Base-by-base conservation (phyloP, 2,329 filamentous ascomycete species). In the Fusarium austroafricanum region DNA sequence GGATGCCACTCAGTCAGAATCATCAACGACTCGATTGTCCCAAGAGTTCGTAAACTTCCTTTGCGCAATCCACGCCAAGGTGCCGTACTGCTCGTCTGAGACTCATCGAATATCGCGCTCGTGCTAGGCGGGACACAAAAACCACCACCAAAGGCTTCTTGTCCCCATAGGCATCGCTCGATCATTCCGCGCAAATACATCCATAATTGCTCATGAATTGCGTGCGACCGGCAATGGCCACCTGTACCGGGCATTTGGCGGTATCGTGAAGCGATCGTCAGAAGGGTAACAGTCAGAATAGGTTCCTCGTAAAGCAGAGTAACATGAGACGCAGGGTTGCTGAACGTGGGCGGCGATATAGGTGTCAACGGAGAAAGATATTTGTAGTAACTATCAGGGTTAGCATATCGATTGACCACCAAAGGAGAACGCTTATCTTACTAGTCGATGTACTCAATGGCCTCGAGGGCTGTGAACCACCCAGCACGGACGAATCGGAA, bases 1-100 rank as follows among this genome's bases (percentile, higher is more conserved):
- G 96, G 96, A 77, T 98, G 95, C 95, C 96, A 99, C 75, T 99
- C 96, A 2, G 95, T 98, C 43, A 99, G 83, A 26, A 99, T 90
- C 84, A 99, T 89, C 31, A 99, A 82, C 33, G 94, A 96, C 80
- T 99, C 96, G 26, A 99, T 93, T 1, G 95, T 97, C 17, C 96
- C 96, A 5, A 99, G 82, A 0, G 95, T 97, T 52, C 96, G 87
- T 53, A 98, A 82, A 70, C 94, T 96, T 20, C 92, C 92, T 75
- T 91, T 92, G 57, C 89, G 78, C 80, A 94, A 75, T 79, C 89
- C 86, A 82, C 90, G 83, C 88, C 91, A 87, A 46, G 91, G 84
- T 65, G 91, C 88, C 6, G 89, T 91, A 77, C 87, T 91, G 50
- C 88, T 91, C 15, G 87, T 89, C 71, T 89, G 84, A 11, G 82